Base-by-base conservation (phyloP, 306 rosid genomes). In the Castanopsis chinensis region DNA sequence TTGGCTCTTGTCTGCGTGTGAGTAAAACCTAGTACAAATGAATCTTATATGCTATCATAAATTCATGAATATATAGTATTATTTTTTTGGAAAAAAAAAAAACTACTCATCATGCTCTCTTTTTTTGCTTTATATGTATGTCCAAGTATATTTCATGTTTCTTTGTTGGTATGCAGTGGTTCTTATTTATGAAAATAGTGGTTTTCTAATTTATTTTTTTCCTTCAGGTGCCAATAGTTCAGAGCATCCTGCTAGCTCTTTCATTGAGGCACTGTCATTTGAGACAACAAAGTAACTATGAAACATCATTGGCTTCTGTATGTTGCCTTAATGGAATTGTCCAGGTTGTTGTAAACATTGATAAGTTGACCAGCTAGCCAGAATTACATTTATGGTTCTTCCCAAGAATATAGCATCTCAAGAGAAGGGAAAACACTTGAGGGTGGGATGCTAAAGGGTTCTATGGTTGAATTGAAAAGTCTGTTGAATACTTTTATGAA, bases 241-340 rank as follows among this genome's bases (percentile, higher is more conserved):
- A 71, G 84, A 84, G 67, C 41, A 79, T 83, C 79, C 79, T 18
- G 77, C 77, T 52, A 85, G 78, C 68, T 90, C 96, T 82, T 90
- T 92, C 73, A 71, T 93, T 76, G 85, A 91, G 77, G 83, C 86
- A 75, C 84, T 95, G 85, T 78, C 70, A 78, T 84, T 83, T 91
- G 80, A 91, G 97, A 79, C 88, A 81, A 85, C 89, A 82, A 70
- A 79, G 81, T 82, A 89, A 83, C 77, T 71, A 75, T 43, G 97
- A 87, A 88, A 88, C 83, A 73, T 88, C 99, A 71, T 70, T 95
- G 83, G 97, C 94, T 85, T 87, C 97, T 80, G 87, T 92, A 49
- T 80, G 91, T 84, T 91, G 97, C 86, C 89, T 93, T 79, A 86
- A 83, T 73, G 92, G 93, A 80, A 76, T 90, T 70, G 57, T 95